These are phyloP conservation scores for Sclerotinia borealis DNA, from an alignment of 2,329 filamentous ascomycete species.

Conservation along the genomic window DNA sequence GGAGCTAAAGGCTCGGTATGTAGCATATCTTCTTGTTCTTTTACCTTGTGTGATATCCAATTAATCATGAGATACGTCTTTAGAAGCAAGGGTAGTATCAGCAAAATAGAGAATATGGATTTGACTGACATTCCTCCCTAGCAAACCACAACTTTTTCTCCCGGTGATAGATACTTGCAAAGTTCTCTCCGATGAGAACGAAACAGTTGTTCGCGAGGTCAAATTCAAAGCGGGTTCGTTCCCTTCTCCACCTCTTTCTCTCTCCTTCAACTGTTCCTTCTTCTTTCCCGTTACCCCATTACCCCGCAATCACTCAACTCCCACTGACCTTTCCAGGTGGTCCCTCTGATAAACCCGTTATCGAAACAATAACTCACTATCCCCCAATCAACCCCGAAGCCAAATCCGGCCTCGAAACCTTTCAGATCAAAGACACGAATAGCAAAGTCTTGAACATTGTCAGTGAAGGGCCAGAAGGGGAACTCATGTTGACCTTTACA, in stretches of 20 bases:
- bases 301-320: too few species aligned
- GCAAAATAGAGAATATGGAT: too few species aligned
- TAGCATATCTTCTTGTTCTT: not conserved
- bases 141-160: slow-evolving; percentile 14
- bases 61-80: too few species aligned
- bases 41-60: too few species aligned
- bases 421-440: slow-evolving; percentile 16
- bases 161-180: slow-evolving; percentile 14
- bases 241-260: not conserved
- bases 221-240: slow-evolving; percentile 14
- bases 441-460: slow-evolving; percentile 31
- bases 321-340: slow-evolving; percentile 11
- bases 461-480: slow-evolving; percentile 31
- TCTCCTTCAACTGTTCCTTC: not conserved
- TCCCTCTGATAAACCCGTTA: not conserved
- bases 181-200: slow-evolving; percentile 14
- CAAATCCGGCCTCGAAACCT: slow-evolving; percentile 12
- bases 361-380: slow-evolving; percentile 13
- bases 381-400: slow-evolving; percentile 4
- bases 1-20: slow-evolving; percentile 2
- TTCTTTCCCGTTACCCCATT: not conserved
- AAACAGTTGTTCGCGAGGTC: slow-evolving; percentile 13
- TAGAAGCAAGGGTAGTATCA: too few species aligned
- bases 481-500: slow-evolving; percentile 37
- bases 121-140: not conserved